Percentiles rank a stretch among this genome's conserved stretches.
Conservation (phyloP, 2,329 filamentous ascomycete genomes). For the Aspergillus fructus region DNA sequence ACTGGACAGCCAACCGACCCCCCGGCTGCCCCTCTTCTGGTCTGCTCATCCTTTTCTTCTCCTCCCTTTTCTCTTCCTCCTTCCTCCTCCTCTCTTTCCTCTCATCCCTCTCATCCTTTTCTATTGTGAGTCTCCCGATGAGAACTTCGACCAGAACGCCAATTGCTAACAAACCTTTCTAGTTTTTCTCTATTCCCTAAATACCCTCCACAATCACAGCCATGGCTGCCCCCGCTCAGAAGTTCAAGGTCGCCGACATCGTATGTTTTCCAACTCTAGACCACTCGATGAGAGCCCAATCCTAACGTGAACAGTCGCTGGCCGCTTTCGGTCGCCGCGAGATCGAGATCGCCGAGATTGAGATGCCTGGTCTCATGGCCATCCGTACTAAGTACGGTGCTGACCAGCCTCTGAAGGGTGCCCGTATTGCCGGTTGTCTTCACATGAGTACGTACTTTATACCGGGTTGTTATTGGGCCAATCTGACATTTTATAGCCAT, state of each 20-base stretch:
- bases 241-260: conserved; percentile 98
- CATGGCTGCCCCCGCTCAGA: conserved; percentile 77
- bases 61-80: conserved; percentile 9
- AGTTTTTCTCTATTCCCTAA: conserved; percentile 6
- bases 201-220: conserved; percentile 20
- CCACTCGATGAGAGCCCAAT: not conserved
- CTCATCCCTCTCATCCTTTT: not conserved
- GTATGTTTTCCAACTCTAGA: conserved; percentile 38
- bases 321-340: conserved; percentile 98
- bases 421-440: conserved; percentile 94
- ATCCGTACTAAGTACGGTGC: conserved; percentile 86
- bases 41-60: conserved; percentile 7
- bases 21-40: conserved; percentile 9
- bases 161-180: conserved; percentile 6
- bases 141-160: not conserved
- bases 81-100: conserved; percentile 7
- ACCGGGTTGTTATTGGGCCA: not conserved
- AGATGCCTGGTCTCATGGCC: conserved; percentile 97
- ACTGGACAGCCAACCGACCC: not conserved
- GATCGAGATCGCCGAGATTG: conserved; percentile 94
- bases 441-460: conserved; percentile 76
- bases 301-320: conserved; percentile 58
- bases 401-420: conserved; percentile 91
- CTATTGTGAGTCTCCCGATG: conserved; percentile 3
- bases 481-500: conserved; percentile 60